phyloP scores from a whole-genome alignment of 805 yeast genomes.

The Candida lessepsii region DNA sequence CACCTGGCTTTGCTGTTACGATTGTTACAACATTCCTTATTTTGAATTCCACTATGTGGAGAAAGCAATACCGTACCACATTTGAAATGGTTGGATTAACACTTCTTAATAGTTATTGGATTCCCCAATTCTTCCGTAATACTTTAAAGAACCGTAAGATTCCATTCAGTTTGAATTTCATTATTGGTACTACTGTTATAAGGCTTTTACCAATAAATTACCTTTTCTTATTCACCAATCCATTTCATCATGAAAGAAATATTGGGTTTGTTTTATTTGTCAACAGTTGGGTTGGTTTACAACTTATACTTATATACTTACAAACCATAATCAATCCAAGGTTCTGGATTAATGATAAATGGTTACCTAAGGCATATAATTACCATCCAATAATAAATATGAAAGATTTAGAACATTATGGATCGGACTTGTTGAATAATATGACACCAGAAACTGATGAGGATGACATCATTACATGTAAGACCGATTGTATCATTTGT shows the following conservation, averaged over 20 bases:
- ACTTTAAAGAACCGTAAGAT: conserved; percentile 66
- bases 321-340: conserved; percentile 77
- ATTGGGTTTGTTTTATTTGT: conserved; percentile 46
- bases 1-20: conserved; percentile 25
- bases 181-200: conserved; percentile 63
- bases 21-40: conserved; percentile 49
- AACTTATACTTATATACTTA: conserved; percentile 53
- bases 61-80: conserved; percentile 48
- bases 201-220: conserved; percentile 67
- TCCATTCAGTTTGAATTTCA: conserved; percentile 66
- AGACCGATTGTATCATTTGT: conserved; percentile 84
- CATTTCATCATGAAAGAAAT: conserved; percentile 70
- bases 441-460: conserved; percentile 24
- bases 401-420: conserved; percentile 60
- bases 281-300: conserved; percentile 56
- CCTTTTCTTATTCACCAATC: conserved; percentile 55
- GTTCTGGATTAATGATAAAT: conserved; percentile 73
- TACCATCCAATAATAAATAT: conserved; percentile 69
- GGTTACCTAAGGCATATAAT: conserved; percentile 79
- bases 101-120: conserved; percentile 70
- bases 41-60: conserved; percentile 62
- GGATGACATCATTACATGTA: conserved; percentile 35
- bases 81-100: conserved; percentile 59
- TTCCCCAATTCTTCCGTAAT: conserved; percentile 85
- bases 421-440: conserved; percentile 47